Base-by-base conservation (phyloP, 116 monocot species). In the Phalaenopsis hybrid region DNA sequence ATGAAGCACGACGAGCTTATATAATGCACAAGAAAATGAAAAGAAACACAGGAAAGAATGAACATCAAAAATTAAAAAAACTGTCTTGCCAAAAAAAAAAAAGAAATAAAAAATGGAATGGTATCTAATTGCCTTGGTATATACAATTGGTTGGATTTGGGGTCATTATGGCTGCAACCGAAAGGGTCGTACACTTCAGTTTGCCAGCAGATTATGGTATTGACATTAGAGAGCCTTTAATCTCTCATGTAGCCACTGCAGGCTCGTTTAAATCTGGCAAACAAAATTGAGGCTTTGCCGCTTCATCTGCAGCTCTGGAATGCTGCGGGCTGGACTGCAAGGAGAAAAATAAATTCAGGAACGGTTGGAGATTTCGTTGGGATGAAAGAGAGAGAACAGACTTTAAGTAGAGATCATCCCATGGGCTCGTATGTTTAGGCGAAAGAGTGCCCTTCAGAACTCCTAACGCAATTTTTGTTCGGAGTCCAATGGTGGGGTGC, bases 191-290 rank as follows among this genome's bases (percentile, higher is more conserved):
- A 2, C 11, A 11, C 67, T 28, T 67, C 28, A 28, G 25, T 67
- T 67, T 21, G 28, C 28, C 67, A 28, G 21, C 28, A 28, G 25
- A 25, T 21, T 25, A 67, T 55, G 55, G 67, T 25, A 25, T 67
- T n/a, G 25, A 67, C 11, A 25, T 67, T 72, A 72, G 72, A 33
- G 72, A 41, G 72, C 37, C 31, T 41, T 16, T 16, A 0, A 37
- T 41, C 16, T 17, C 41, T 75, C 9, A 28, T 6, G 50, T 77
- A 2, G 51, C 51, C 8, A 28, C 28, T 31, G 77, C 77, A 8
- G 77, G 51, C 51, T 77, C 77, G 77, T 77, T 77, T 51, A 77
- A 51, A 51, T 77, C 77, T 15, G 77, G 77, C 0, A 77, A 51
- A 20, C 25, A 10, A 51, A 77, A 51, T 15, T 11, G 21, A 77